phyloP scores from a whole-genome alignment of 768 basidiomycete species.

The Hygrophorus russula region DNA sequence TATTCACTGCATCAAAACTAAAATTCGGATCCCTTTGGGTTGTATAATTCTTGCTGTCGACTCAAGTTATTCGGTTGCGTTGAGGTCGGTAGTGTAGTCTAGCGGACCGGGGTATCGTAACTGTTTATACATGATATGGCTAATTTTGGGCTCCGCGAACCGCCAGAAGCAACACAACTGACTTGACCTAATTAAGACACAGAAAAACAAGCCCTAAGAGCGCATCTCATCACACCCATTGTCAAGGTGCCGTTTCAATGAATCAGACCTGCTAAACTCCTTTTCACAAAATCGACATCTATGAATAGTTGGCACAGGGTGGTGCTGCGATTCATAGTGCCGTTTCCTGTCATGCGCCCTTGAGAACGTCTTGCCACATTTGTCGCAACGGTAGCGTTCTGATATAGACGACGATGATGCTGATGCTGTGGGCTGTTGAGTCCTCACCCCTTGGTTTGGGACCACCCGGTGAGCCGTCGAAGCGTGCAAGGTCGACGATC shows the following conservation, averaged over 20 bases:
- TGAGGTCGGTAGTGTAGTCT: no score
- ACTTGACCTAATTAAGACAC: not conserved
- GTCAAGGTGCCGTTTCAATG: constrained; percentile 73
- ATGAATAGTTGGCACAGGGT: constrained; percentile 51
- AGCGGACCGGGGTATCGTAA: no score
- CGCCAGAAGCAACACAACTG: not conserved
- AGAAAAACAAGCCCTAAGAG: constrained; percentile 1
- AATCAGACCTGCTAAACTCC: constrained; percentile 70
- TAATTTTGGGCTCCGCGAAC: no score
- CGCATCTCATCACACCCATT: constrained; percentile 64
- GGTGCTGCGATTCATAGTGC: constrained; percentile 70
- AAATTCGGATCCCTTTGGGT: no score
- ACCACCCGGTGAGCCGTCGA: constrained; percentile 20
- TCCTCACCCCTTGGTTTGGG: constrained; percentile 23
- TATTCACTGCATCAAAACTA: constrained; percentile 7
- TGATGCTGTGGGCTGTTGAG: constrained; percentile 9
- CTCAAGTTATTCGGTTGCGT: constrained; percentile 17
- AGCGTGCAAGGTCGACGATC: constrained; percentile 27
- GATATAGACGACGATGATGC: constrained; percentile 20
- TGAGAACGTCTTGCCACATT: constrained; percentile 72
- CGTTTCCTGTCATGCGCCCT: constrained; percentile 75
- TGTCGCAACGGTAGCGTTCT: constrained; percentile 62
- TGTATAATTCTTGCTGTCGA: no score
- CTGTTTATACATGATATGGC: no score
- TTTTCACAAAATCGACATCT: constrained; percentile 66